Base-by-base conservation (phyloP, 1,284 basidiomycete genomes). In the Athelia sp. region DNA sequence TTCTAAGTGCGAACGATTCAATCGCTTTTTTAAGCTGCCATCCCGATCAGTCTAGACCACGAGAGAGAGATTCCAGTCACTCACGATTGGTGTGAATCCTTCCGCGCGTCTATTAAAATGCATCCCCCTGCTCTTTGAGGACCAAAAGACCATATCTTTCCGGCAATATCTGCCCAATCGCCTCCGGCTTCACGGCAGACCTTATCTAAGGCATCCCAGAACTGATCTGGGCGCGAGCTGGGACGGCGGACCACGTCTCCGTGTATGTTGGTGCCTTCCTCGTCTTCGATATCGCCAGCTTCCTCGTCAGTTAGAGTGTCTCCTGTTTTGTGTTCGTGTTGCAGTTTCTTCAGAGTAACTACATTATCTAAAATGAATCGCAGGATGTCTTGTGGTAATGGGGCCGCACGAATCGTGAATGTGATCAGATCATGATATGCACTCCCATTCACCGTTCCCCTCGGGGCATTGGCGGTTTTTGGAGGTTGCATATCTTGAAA, bases 111-210 rank as follows among this genome's bases (percentile, higher is more conserved):
- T 11, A 98, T 73, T 6, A 99, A 70, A 14, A 99, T 61, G 64
- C 96, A 98, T 3, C 91, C 84, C 0, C 96, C 96, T 17, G 89
- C 82, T 47, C 82, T 72, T 55, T 90, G 87, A 0, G 97, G 96
- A 0, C 97, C 97, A 66, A 98, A 96, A 14, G 90, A 82, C 89
- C 93, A 96, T 1, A 97, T 80, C 49, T 73, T 78, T 45, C 93
- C 87, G 0, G 74, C 76, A 8, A 94, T 64, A 45, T 80, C 80
- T 2, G 66, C 67, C 94, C 95, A 98, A 55, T 98, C 93, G 2
- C 82, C 78, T 2, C 93, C 94, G 3, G 75, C 82, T 50, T 80
- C 74, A 40, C 74, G 69, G 56, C 90, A 89, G 23, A 84, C 75
- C 9, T 75, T 73, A n/a, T 78, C 72, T 6, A 98, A 70, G 38